Conservation (phyloP, 352 stramenopile genomes). For the Globisporangium radiosum region DNA sequence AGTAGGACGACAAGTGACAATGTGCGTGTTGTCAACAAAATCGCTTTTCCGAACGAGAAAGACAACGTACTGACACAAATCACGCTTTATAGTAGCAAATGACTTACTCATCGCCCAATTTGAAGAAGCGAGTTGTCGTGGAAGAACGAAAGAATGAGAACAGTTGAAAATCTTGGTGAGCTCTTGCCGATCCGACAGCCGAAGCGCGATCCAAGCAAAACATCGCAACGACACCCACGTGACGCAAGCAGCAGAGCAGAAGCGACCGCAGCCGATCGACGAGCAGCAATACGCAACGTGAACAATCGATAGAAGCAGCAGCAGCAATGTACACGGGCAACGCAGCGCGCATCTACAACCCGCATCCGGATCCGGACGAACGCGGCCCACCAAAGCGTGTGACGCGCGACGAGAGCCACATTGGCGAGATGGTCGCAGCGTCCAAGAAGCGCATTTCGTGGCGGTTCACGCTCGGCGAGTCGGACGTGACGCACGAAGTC, state of each 20-base stretch:
- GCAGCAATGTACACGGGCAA: slow-evolving; percentile 51
- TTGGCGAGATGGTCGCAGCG: slow-evolving; percentile 69
- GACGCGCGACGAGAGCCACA: slow-evolving; percentile 64
- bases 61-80: no score
- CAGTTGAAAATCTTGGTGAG: no score
- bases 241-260: not conserved
- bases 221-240: not conserved
- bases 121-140: no score
- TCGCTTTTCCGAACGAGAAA: no score
- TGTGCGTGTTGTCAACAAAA: no score
- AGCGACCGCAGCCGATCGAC: no score
- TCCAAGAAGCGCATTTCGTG: slow-evolving; percentile 85
- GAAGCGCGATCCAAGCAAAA: no score
- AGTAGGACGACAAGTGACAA: no score
- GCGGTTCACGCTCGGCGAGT: slow-evolving; percentile 77
- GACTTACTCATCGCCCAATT: no score
- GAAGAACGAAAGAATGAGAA: no score
- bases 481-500: slow-evolving; percentile 65
- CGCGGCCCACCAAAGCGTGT: slow-evolving; percentile 64
- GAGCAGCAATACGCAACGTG: not conserved
- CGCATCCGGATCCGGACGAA: slow-evolving; percentile 59
- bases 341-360: slow-evolving; percentile 63
- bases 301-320: not conserved
- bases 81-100: no score
- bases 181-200: no score